Percentiles rank a stretch among this genome's conserved stretches.
Conservation (phyloP, 345 rosid species). For the Eucalyptus cloeziana region DNA sequence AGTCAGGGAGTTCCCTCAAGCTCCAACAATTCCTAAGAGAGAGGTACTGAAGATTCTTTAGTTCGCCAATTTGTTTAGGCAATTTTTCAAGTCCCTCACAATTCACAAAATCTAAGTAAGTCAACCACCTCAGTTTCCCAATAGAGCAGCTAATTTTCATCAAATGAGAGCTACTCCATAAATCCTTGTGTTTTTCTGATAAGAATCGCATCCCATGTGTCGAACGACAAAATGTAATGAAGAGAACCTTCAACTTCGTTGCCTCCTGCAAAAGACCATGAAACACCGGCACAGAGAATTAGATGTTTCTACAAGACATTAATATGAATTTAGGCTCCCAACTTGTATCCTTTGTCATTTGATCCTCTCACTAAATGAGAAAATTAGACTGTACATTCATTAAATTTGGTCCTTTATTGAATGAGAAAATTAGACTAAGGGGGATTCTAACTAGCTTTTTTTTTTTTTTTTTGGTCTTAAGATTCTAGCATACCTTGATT, state of each 20-base stretch:
- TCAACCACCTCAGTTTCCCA: not conserved
- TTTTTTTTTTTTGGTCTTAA: too few species aligned
- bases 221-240: fast-evolving
- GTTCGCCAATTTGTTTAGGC: not conserved
- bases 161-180: too few species aligned
- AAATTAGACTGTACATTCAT: not conserved
- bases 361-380: not conserved
- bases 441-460: too few species aligned
- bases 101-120: not conserved
- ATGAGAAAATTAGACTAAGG: not conserved
- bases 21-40: fast-evolving
- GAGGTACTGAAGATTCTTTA: not conserved
- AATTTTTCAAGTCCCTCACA: not conserved
- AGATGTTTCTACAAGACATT: not conserved
- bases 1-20: not conserved
- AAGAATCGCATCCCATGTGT: fast-evolving
- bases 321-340: not conserved
- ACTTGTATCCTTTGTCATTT: not conserved
- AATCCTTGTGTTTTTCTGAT: too few species aligned
- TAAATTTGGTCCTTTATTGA: not conserved
- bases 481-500: not conserved
- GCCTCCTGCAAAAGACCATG: not conserved
- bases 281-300: not conserved
- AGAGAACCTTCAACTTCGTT: not conserved
- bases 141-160: not conserved